Percentiles rank a stretch among this genome's conserved stretches.
These are phyloP conservation scores for Phaeotremella skinneri DNA, from an alignment of 768 basidiomycete genomes.

Conservation along the genomic window DNA sequence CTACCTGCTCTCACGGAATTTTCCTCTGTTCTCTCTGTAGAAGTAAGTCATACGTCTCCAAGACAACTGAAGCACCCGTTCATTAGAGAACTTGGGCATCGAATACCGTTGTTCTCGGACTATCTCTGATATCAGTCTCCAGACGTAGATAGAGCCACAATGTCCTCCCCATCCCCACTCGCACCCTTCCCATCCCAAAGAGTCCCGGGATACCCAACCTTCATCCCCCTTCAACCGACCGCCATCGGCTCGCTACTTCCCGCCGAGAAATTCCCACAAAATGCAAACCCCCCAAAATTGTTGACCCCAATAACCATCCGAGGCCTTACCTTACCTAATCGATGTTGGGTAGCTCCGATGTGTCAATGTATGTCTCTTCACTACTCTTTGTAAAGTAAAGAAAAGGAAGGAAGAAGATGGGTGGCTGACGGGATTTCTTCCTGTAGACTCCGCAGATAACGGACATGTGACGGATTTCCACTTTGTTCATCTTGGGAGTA, in stretches of 20 bases:
- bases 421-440: slow-evolving; percentile 2
- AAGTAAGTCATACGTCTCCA: no score
- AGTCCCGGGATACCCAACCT: slow-evolving; percentile 37
- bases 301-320: slow-evolving; percentile 68
- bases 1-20: no score
- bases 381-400: not conserved
- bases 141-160: not conserved
- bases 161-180: not conserved
- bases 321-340: slow-evolving; percentile 67
- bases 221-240: slow-evolving; percentile 39
- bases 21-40: no score
- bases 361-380: slow-evolving; percentile 60
- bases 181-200: slow-evolving; percentile 16
- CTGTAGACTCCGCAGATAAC: slow-evolving; percentile 62
- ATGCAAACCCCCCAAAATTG: slow-evolving; percentile 58
- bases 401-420: not conserved
- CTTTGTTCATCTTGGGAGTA: slow-evolving; percentile 69
- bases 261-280: slow-evolving; percentile 55
- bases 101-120: no score
- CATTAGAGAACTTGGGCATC: no score
- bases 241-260: slow-evolving; percentile 47
- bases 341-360: slow-evolving; percentile 76
- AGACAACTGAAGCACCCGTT: no score
- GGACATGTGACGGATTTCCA: slow-evolving; percentile 82
- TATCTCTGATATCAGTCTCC: slow-evolving; percentile 1